Evolutionary conservation across 148 eudicot species (phyloP).

Genomic region (Fagopyrum tataricum): DNA sequence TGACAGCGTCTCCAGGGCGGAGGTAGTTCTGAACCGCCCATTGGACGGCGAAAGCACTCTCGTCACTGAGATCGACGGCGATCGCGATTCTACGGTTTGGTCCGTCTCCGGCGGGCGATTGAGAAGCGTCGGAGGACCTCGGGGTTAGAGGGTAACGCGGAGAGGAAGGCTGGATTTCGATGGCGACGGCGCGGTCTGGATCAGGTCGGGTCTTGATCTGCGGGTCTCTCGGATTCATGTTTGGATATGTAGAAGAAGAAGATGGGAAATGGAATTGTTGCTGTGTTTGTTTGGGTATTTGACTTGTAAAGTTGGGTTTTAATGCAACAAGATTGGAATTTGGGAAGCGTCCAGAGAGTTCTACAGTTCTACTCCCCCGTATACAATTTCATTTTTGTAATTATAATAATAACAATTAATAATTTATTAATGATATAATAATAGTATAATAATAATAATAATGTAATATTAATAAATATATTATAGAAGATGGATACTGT

Average conservation of each 20-base stretch:
- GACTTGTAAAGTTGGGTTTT: background rate
- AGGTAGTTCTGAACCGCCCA: constrained; percentile 70
- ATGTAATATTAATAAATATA: background rate
- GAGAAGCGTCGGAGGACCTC: background rate
- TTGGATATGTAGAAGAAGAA: background rate
- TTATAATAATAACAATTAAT: no score
- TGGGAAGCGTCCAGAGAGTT: background rate
- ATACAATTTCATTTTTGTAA: background rate
- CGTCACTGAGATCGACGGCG: constrained; percentile 63
- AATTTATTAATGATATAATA: no score
- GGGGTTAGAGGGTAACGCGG: constrained; percentile 3
- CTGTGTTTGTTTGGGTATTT: background rate
- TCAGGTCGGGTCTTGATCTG: background rate
- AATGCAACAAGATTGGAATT: background rate
- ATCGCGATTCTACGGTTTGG: constrained; percentile 26
- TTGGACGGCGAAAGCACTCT: constrained; percentile 45
- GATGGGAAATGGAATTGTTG: background rate
- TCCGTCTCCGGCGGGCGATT: background rate
- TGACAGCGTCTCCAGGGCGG: constrained; percentile 62
- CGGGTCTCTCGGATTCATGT: constrained; percentile 10
- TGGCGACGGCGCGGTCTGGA: background rate
- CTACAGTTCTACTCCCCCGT: background rate
- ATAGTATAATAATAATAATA: no score
- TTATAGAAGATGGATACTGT: background rate
- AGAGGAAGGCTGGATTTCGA: constrained; percentile 15